Conservation (phyloP, 192 early-diverging fungal genomes). For the Backusella psychrophila region DNA sequence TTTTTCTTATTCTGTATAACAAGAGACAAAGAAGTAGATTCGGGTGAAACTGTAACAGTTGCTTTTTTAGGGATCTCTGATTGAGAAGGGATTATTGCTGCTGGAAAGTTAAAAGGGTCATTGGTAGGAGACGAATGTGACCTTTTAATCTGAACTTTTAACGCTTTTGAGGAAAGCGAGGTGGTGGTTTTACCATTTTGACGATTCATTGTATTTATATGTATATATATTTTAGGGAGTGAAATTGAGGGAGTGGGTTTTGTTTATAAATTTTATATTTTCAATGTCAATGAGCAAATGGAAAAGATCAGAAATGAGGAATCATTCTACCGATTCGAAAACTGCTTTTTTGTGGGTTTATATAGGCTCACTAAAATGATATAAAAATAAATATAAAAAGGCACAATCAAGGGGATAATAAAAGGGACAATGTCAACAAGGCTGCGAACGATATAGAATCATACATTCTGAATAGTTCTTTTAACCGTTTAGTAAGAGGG, state of each 20-base stretch:
- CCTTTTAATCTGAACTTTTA: conserved; percentile 5
- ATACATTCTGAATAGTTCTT: neutral
- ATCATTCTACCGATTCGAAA: neutral
- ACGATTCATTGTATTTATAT: neutral
- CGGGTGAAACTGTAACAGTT: neutral
- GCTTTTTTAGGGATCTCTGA: conserved; percentile 8
- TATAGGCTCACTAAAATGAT: neutral
- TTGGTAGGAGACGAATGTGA: conserved; percentile 17
- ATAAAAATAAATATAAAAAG: neutral
- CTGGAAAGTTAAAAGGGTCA: conserved; percentile 1
- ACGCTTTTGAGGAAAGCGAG: conserved; percentile 5
- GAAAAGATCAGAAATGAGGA: neutral
- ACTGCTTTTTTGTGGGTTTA: neutral
- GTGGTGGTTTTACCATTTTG: conserved; percentile 3
- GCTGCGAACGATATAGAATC: neutral
- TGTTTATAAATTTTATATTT: neutral
- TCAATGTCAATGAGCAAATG: neutral
- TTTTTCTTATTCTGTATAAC: neutral
- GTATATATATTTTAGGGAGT: neutral
- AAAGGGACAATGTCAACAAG: conserved; percentile 3
- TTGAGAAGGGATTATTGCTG: neutral
- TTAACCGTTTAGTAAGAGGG: neutral
- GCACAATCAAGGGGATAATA: neutral
- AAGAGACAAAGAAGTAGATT: conserved; percentile 2
- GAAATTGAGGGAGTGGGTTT: neutral